These are phyloP conservation scores for Kluyveromyces starmeri DNA, from an alignment of 805 yeast species.

Conservation along the genomic window DNA sequence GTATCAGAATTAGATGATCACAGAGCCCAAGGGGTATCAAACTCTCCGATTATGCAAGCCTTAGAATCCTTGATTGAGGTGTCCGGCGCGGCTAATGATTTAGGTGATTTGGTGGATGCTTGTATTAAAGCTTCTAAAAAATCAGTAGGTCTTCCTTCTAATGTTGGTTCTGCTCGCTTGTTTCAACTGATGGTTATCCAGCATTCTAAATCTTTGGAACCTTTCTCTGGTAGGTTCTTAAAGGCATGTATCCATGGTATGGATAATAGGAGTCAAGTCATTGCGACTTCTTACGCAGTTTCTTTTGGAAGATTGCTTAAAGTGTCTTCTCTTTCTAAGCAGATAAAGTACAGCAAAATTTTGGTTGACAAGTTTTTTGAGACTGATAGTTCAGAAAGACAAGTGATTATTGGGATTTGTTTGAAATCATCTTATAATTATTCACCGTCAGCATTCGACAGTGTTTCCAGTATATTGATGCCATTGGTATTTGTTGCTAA, in stretches of 20 bases:
- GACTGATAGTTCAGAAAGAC: slow-evolving; percentile 31
- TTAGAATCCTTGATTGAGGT: slow-evolving; percentile 60
- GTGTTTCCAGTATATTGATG: slow-evolving; percentile 53
- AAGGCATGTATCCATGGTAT: slow-evolving; percentile 50
- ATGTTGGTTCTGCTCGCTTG: slow-evolving; percentile 73
- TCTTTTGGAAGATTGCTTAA: slow-evolving; percentile 75
- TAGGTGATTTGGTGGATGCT: slow-evolving; percentile 36
- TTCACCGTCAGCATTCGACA: slow-evolving; percentile 57
- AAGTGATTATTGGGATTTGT: slow-evolving; percentile 50
- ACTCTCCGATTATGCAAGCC: slow-evolving; percentile 85
- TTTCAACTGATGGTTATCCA: slow-evolving; percentile 55
- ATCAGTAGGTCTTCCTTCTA: slow-evolving; percentile 85
- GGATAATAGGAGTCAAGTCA: slow-evolving; percentile 61
- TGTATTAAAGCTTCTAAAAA: slow-evolving; percentile 50
- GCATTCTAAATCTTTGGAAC: slow-evolving; percentile 37
- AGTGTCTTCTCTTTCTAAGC: slow-evolving; percentile 43
- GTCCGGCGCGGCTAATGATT: slow-evolving; percentile 39
- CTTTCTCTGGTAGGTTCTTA: slow-evolving; percentile 56
- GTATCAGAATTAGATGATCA: slow-evolving; percentile 67
- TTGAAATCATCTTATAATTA: slow-evolving; percentile 59
- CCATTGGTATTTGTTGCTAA: slow-evolving; percentile 77
- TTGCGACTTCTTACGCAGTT: slow-evolving; percentile 66
- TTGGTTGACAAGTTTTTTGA: slow-evolving; percentile 54
- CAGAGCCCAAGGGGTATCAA: slow-evolving; percentile 61
- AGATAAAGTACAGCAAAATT: slow-evolving; percentile 44